Base-by-base conservation (phyloP, 208 protist genomes). In the Balamuthia mandrillaris region DNA sequence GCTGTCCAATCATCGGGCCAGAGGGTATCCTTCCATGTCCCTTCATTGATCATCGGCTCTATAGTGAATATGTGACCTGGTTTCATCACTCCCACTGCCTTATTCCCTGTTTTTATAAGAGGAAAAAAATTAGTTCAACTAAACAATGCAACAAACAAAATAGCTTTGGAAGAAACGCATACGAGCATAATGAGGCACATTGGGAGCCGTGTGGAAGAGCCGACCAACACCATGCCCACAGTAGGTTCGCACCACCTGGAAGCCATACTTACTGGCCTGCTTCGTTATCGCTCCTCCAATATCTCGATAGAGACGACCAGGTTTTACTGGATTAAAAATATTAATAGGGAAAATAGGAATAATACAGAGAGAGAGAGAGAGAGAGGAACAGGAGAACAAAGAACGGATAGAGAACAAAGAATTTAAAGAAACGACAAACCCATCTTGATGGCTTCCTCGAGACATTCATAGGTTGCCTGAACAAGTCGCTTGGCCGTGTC, bases 1-100 rank as follows among this genome's bases (percentile, higher is more conserved):
- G 93, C 95, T 0, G 97, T 98, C 97, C 97, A 98, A n/a, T 96
- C 94, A 75, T 99, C 97, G 9, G 95, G 93, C 96, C 96, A 98
- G 10, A 95, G 94, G 12, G 94, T 90, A 86, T 97, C 95, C 75
- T 96, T 87, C 51, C 44, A 81, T 9, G 47, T 56, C n/a, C 84
- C 84, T 41, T 56, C 18, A 89, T 97, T 98, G 61, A 99, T 97
- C 94, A 99, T 98, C 33, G 98, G 98, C 93, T 99, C 98, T 75
- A 99, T 98, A 0, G 98, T 99, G 87, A 95, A 99, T 52, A 97
- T 94, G 88, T 98, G 95, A 10, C 97, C 97, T 10, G 88, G 39
- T 75, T 93, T 93, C 93, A 95, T 95, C 18, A 81, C 54, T 29
- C 90, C 90, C 37, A 86, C 51, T 27, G 90, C 87, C 54, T 92